Percentiles rank a stretch among this genome's conserved stretches.
These are phyloP conservation scores for Phytophthora lateralis DNA, from an alignment of 352 stramenopile genomes.

Conservation along the genomic window DNA sequence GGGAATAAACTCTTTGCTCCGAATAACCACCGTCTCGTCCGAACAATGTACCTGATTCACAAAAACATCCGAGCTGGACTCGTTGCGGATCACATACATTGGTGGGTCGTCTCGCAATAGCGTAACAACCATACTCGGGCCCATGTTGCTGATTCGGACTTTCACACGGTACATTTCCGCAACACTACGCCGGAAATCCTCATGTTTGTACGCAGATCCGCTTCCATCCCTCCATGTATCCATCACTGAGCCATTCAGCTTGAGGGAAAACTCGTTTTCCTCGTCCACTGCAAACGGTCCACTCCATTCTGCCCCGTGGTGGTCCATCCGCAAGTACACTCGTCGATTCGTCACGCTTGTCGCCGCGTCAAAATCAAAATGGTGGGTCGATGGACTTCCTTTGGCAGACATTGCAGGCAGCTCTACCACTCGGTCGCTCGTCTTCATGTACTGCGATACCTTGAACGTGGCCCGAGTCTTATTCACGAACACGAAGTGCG, in stretches of 20 bases:
- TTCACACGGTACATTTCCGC: conserved; percentile 70
- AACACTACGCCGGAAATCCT: conserved; percentile 49
- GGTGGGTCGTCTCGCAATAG: conserved; percentile 76
- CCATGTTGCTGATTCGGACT: conserved; percentile 78
- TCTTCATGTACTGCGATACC: conserved; percentile 67
- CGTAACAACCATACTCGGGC: conserved; percentile 82
- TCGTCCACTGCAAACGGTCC: conserved; percentile 81
- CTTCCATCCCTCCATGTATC: conserved; percentile 53
- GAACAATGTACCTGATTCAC: conserved; percentile 75
- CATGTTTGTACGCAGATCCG: conserved; percentile 39
- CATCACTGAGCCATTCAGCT: conserved; percentile 65
- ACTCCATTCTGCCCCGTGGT: conserved; percentile 79
- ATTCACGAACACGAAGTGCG: conserved; percentile 89
- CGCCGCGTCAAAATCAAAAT: conserved; percentile 76
- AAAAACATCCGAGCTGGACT: conserved; percentile 76
- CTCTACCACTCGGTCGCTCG: conserved; percentile 71
- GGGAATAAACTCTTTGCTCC: conserved; percentile 70
- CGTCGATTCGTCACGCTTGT: conserved; percentile 57
- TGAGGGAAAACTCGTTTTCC: conserved; percentile 87
- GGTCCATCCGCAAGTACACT: conserved; percentile 80
- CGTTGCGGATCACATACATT: conserved; percentile 88
- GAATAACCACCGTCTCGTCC: conserved; percentile 67
- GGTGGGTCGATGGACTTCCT: conserved; percentile 41
- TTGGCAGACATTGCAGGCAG: conserved; percentile 48
- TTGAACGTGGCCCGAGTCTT: conserved; percentile 80